These are phyloP conservation scores for Jimgerdemannia flammicorona DNA, from an alignment of 192 early-diverging fungal genomes.

Conservation along the genomic window DNA sequence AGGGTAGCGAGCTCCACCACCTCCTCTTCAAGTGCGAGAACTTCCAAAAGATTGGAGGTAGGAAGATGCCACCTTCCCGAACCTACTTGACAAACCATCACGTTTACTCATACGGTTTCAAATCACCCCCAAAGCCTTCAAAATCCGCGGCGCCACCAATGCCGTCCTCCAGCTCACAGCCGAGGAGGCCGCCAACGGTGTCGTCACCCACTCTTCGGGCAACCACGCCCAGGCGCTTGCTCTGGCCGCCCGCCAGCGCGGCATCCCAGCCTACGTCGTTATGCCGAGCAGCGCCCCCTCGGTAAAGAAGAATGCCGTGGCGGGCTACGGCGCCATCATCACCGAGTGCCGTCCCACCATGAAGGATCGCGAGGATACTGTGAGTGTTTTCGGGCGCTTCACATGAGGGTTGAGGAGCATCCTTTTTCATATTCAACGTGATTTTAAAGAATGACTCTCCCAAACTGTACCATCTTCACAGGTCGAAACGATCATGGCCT, in stretches of 20 bases:
- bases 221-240: constrained; percentile 56
- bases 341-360: constrained; percentile 43
- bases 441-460: background rate
- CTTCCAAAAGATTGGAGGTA: constrained; percentile 37
- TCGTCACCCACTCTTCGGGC: constrained; percentile 46
- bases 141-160: constrained; percentile 53
- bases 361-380: constrained; percentile 32
- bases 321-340: constrained; percentile 47
- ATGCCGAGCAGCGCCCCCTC: constrained; percentile 45
- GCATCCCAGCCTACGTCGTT: constrained; percentile 42
- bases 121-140: constrained; percentile 37
- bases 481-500: background rate
- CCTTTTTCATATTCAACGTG: too few relatives aligned
- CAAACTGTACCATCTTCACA: background rate
- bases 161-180: constrained; percentile 26
- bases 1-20: constrained; percentile 5
- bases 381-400: constrained; percentile 7
- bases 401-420: too few relatives aligned
- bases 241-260: constrained; percentile 39
- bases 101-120: background rate
- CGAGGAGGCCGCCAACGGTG: constrained; percentile 20
- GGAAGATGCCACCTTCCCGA: background rate
- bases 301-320: constrained; percentile 44
- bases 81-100: constrained; percentile 1
- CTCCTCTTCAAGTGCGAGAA: constrained; percentile 56